These are phyloP conservation scores for Xylaria sp. DNA, from an alignment of 2,329 filamentous ascomycete genomes.

Conservation along the genomic window DNA sequence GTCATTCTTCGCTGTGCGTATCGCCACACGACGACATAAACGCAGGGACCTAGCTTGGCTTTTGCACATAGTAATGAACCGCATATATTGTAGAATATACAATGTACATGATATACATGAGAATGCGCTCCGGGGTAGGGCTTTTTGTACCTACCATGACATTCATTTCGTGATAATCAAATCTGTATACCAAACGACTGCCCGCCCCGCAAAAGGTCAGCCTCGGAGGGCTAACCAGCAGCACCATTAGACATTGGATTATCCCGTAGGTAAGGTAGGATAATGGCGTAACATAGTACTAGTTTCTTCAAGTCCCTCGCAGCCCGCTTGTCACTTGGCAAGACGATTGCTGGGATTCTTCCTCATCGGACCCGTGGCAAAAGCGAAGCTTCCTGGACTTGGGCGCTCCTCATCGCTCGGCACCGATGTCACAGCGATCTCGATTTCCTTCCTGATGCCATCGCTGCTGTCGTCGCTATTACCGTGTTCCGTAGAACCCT, in stretches of 20 bases:
- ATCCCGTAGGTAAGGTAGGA: neutral
- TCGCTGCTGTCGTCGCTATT: constrained; percentile 17
- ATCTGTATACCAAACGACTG: neutral
- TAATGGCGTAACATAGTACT: neutral
- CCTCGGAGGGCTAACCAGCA: neutral
- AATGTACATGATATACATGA: neutral
- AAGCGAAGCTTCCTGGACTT: constrained; percentile 15
- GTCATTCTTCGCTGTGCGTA: neutral
- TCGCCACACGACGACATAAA: neutral
- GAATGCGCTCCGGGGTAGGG: neutral
- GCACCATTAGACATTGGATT: neutral
- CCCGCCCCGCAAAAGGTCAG: neutral
- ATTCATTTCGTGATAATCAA: neutral
- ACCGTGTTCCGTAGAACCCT: neutral
- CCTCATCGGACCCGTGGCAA: constrained; percentile 21
- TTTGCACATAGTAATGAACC: neutral
- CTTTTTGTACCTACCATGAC: no score
- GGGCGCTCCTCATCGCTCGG: constrained; percentile 17
- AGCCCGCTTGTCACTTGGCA: neutral
- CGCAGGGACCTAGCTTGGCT: neutral
- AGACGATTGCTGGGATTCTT: constrained; percentile 18
- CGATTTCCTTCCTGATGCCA: constrained; percentile 34
- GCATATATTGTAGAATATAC: neutral
- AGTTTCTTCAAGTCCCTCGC: neutral
- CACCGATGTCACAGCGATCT: constrained; percentile 31